A percentile compares a stretch with the other conserved stretches of the same genome.
Conservation (phyloP, 805 yeast genomes). For the Pichia nakasei region DNA sequence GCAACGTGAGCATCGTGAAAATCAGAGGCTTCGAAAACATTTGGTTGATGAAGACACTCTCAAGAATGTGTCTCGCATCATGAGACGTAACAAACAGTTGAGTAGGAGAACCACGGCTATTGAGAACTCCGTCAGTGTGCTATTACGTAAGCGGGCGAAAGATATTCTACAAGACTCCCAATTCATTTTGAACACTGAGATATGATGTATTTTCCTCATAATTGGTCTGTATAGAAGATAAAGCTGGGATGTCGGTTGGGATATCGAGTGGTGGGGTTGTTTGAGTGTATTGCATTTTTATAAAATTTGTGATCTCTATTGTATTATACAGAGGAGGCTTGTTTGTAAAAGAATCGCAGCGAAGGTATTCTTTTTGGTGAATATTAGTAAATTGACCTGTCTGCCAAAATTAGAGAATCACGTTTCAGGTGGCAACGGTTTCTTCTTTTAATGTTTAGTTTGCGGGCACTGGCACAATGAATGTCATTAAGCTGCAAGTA, state of each 20-base stretch:
- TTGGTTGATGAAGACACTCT: neutral
- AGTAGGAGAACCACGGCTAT: constrained; percentile 3
- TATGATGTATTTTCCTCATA: neutral
- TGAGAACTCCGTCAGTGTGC: constrained; percentile 17
- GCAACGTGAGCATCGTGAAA: constrained; percentile 7
- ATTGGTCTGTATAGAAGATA: no score
- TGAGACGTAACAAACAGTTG: neutral
- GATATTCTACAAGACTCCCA: constrained; percentile 11
- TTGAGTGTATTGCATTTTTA: no score
- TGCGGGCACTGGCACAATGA: constrained; percentile 37
- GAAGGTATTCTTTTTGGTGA: no score
- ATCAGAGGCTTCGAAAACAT: neutral
- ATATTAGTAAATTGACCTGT: no score
- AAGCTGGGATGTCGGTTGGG: no score
- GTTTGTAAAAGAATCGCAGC: no score
- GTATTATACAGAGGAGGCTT: no score
- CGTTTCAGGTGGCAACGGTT: neutral
- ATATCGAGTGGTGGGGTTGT: no score
- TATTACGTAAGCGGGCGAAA: constrained; percentile 12
- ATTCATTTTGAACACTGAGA: neutral
- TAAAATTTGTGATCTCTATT: no score
- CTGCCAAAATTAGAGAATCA: no score
- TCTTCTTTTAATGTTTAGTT: neutral
- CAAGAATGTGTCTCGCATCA: neutral
- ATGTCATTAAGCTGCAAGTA: constrained; percentile 55